Percentiles rank a stretch among this genome's conserved stretches.
Evolutionary conservation across 345 rosid species (phyloP).

Genomic region (Camelina neglecta): DNA sequence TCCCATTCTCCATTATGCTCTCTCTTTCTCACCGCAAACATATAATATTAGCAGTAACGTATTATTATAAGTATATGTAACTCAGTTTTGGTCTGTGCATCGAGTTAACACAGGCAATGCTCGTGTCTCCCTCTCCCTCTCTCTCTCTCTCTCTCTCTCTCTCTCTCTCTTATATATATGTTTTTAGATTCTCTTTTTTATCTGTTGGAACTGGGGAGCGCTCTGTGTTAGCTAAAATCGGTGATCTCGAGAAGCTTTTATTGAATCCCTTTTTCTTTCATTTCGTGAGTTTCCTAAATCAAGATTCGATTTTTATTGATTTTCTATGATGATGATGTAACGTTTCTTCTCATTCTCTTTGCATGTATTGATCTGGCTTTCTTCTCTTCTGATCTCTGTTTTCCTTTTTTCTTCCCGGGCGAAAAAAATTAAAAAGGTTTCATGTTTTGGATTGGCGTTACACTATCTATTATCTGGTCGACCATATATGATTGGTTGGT

Average conservation of each 20-base stretch:
- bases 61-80: constrained; percentile 1
- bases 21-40: neutral
- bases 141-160: neutral
- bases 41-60: neutral
- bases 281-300: neutral
- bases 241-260: constrained; percentile 17
- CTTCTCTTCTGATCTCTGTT: constrained; percentile 8
- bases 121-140: constrained; percentile 8
- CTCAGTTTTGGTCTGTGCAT: constrained; percentile 16
- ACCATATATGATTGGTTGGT: neutral
- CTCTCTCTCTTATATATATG: neutral
- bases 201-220: neutral
- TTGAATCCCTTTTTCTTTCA: neutral
- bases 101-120: constrained; percentile 33
- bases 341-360: neutral
- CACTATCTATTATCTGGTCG: neutral
- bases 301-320: neutral
- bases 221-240: neutral
- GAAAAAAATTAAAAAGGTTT: neutral
- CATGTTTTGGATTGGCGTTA: constrained; percentile 17
- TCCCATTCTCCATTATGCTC: neutral
- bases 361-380: constrained; percentile 26
- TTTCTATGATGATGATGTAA: neutral
- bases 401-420: neutral
- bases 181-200: neutral